A percentile compares a stretch with the other conserved stretches of the same genome.
Conservation (phyloP, 169 alveolate genomes). For the Plasmodium gaboni region DNA sequence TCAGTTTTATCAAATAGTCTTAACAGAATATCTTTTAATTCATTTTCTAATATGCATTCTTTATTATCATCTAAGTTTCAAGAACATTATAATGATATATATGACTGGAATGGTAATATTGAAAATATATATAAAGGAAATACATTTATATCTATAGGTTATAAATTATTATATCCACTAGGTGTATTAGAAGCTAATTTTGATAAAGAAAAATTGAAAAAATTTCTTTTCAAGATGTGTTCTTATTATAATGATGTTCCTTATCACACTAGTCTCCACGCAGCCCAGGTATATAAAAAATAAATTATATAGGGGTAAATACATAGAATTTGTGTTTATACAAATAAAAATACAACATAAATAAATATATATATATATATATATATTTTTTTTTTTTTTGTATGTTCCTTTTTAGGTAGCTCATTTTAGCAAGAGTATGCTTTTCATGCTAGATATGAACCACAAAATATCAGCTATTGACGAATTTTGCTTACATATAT, state of each 20-base stretch:
- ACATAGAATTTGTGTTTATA: too few relatives aligned
- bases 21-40: constrained; percentile 25
- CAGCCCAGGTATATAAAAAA: constrained; percentile 37
- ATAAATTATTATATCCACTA: constrained; percentile 45
- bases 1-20: constrained; percentile 21
- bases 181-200: constrained; percentile 50
- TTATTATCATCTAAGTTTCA: constrained; percentile 55
- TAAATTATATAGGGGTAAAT: neutral
- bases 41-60: constrained; percentile 56
- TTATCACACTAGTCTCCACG: constrained; percentile 65
- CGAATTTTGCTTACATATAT: constrained; percentile 55
- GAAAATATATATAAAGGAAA: constrained; percentile 46
- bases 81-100: constrained; percentile 38
- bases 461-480: constrained; percentile 59
- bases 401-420: constrained; percentile 27
- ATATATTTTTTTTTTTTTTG: neutral
- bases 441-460: constrained; percentile 45
- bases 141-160: constrained; percentile 57
- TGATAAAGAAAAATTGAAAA: constrained; percentile 43
- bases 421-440: constrained; percentile 70
- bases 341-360: too few relatives aligned
- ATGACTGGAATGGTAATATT: constrained; percentile 59
- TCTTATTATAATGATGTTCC: constrained; percentile 53
- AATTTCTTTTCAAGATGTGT: constrained; percentile 34
- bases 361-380: neutral